Evolutionary conservation across 768 basidiomycete genomes (phyloP).

Genomic region (Ramaria sp.): DNA sequence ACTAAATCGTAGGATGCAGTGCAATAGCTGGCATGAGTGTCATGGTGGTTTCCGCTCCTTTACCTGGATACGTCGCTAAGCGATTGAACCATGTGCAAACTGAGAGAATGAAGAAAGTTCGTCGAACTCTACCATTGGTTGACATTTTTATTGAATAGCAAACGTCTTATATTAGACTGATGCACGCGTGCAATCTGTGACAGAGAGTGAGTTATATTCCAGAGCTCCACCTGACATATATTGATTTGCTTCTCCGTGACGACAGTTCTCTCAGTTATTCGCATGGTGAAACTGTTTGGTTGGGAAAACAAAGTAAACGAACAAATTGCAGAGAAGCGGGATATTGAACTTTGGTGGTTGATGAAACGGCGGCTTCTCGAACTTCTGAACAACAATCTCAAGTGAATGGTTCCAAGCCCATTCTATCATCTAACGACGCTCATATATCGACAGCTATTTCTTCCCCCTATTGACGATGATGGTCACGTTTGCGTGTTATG

Average conservation of each 20-base stretch:
- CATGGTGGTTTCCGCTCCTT: constrained; percentile 41
- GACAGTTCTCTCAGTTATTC: constrained; percentile 41
- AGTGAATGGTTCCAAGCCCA: constrained; percentile 22
- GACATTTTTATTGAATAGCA: background rate
- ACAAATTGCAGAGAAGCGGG: constrained; percentile 43
- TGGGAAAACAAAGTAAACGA: constrained; percentile 36
- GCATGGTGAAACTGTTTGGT: constrained; percentile 64
- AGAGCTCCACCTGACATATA: background rate
- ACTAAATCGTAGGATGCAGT: constrained; percentile 19
- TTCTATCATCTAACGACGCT: background rate
- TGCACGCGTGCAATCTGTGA: constrained; percentile 46
- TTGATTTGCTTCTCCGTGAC: background rate
- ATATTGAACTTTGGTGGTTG: constrained; percentile 46
- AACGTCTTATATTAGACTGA: constrained; percentile 29
- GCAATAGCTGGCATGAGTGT: constrained; percentile 46
- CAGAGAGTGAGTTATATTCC: constrained; percentile 35
- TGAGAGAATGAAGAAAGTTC: constrained; percentile 37
- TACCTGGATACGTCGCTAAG: constrained; percentile 47
- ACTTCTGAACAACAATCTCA: constrained; percentile 31
- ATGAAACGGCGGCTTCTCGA: constrained; percentile 42
- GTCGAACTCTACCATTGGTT: background rate
- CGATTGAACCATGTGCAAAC: constrained; percentile 35
- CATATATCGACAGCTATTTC: constrained; percentile 28
- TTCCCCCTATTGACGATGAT: constrained; percentile 60
- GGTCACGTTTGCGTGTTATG: constrained; percentile 48